These are phyloP conservation scores for Abelmoschus esculentus DNA, from an alignment of 345 rosid species.

Conservation along the genomic window DNA sequence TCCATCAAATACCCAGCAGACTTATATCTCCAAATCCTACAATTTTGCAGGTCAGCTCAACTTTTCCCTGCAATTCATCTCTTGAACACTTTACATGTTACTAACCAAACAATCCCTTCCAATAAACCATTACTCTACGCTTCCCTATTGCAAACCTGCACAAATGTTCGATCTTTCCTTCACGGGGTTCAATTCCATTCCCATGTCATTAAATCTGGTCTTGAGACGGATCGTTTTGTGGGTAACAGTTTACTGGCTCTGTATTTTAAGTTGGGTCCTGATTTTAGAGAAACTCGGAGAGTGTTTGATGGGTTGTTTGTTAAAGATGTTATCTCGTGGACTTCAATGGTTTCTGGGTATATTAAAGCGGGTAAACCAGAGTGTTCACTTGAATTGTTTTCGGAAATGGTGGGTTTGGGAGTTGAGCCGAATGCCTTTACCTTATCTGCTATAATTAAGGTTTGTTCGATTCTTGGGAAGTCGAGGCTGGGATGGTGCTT, in stretches of 20 bases:
- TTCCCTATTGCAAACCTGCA: conserved; percentile 63
- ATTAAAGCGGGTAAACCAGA: conserved; percentile 36
- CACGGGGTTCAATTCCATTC: conserved; percentile 76
- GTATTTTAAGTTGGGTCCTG: conserved; percentile 59
- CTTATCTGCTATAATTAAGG: conserved; percentile 65
- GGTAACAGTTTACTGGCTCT: conserved; percentile 81
- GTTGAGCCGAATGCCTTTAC: conserved; percentile 72
- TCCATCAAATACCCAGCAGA: conserved; percentile 11
- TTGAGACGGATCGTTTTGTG: conserved; percentile 57
- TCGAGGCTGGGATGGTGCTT: conserved; percentile 49
- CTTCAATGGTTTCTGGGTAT: conserved; percentile 76
- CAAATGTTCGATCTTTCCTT: conserved; percentile 38
- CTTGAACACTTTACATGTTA: conserved; percentile 35
- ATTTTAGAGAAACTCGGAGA: conserved; percentile 49
- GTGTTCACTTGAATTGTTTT: conserved; percentile 49
- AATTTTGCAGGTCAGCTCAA: conserved; percentile 45
- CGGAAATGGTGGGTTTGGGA: conserved; percentile 55
- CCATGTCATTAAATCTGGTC: conserved; percentile 67
- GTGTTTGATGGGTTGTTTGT: conserved; percentile 52
- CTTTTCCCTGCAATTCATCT: conserved; percentile 48
- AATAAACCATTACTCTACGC: conserved; percentile 56
- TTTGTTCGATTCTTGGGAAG: conserved; percentile 57
- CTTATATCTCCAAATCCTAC: conserved; percentile 33
- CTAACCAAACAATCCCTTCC: conserved; percentile 11
- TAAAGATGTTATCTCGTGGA: conserved; percentile 79